A percentile compares a stretch with the other conserved stretches of the same genome.
These are phyloP conservation scores for Claviceps capensis DNA, from an alignment of 2,329 filamentous ascomycete genomes.

Conservation along the genomic window DNA sequence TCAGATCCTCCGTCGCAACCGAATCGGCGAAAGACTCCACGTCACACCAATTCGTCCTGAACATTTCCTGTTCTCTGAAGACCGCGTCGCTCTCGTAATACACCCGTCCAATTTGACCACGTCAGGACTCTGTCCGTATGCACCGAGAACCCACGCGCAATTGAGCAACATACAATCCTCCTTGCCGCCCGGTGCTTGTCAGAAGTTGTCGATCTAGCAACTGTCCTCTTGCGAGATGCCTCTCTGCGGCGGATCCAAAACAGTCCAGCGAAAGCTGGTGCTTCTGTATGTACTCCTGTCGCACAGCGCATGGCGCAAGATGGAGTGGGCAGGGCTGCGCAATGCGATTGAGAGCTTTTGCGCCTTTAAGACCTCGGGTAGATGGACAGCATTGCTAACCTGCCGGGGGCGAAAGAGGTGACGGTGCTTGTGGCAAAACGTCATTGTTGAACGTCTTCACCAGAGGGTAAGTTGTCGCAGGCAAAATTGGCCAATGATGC, in stretches of 20 bases:
- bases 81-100: not conserved
- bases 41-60: not conserved
- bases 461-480: constrained; percentile 54
- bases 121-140: not conserved
- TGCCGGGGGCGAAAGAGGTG: constrained; percentile 48
- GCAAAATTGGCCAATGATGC: not conserved
- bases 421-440: constrained; percentile 95
- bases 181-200: not conserved
- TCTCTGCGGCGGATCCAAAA: constrained; percentile 61
- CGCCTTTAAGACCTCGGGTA: not conserved
- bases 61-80: not conserved
- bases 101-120: not conserved
- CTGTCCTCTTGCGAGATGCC: constrained; percentile 7
- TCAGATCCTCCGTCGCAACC: not conserved
- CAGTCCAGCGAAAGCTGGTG: constrained; percentile 91
- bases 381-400: not conserved
- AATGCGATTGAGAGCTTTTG: not conserved
- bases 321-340: not conserved
- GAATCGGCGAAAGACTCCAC: not conserved
- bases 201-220: not conserved
- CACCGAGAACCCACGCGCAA: not conserved
- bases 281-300: constrained; percentile 46
- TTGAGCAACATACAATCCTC: not conserved
- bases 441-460: constrained; percentile 97
- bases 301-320: not conserved